Evolutionary conservation across 2,329 filamentous ascomycete species (phyloP), one percentile per base, ranked within the genome.

Genomic region (Calonectria fujianensis): DNA sequence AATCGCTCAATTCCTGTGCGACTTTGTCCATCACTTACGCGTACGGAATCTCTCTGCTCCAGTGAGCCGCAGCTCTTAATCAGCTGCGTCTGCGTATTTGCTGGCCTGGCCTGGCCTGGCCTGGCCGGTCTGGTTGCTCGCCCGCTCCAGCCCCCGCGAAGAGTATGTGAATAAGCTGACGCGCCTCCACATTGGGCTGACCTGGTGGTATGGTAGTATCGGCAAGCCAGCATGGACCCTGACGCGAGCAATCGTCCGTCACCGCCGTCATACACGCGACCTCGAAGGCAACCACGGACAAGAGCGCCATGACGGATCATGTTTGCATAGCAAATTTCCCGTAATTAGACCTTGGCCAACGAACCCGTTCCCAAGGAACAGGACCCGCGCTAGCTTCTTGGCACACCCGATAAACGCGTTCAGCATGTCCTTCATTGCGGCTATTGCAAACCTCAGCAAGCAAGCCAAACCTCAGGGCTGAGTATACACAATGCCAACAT

Each of bases 151-250:
- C 64, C 29, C 29, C 61, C 32, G 27, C 52, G 20, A 63, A 63
- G 57, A 63, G 57, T 37, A 69, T 63, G 64, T 51, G 24, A 45
- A 67, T 74, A 74, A 74, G 72, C 72, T 74, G 67, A 74, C 72
- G 27, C 61, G 57, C 57, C 57, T 74, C 72, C 72, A 74, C 67
- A 59, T 52, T 37, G 20, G 39, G 61, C 59, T 45, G 51, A 66
- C 66, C 50, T 50, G 16, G 57, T 11, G 37, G 29, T 18, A 24
- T 64, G 16, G 57, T 11, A 24, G 29, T 18, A 24, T 64, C 37
- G 65, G 37, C 59, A 20, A 63, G 39, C 57, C 35, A 20, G 57
- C 57, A 63, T 63, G 20, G 57, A 29, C 57, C 57, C 57, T 63
- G 57, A 63, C 57, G 18, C 35, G 20, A 37, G 24, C 35, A 29